Conservation (phyloP, 768 basidiomycete species). For the Pisolithus orientalis region DNA sequence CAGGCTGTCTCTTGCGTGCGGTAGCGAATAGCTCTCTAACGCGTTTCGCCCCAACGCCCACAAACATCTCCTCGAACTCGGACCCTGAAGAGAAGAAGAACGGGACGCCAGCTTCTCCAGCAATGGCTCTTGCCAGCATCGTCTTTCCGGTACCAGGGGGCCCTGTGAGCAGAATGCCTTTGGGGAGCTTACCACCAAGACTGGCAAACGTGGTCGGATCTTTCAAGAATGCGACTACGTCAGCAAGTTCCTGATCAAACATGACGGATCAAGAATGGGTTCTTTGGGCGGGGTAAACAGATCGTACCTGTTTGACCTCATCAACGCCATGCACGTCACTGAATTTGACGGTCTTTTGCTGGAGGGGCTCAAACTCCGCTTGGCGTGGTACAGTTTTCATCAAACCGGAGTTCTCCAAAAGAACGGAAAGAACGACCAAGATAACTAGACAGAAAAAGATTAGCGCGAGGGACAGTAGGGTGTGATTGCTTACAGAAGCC, state of each 20-base stretch:
- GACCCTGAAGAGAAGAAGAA: constrained; percentile 97
- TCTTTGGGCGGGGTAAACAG: background rate
- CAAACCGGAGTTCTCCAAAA: constrained; percentile 90
- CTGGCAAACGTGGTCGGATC: constrained; percentile 87
- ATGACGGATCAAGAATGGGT: background rate
- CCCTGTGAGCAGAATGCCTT: constrained; percentile 88
- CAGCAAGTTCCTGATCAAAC: constrained; percentile 70
- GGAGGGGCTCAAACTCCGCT: constrained; percentile 74
- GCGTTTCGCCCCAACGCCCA: constrained; percentile 91
- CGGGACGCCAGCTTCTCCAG: constrained; percentile 96
- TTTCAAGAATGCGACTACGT: constrained; percentile 92
- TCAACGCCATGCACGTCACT: constrained; percentile 96
- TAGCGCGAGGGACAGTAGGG: background rate
- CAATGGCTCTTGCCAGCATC: constrained; percentile 93
- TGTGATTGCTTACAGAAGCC: constrained; percentile 55
- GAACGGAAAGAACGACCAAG: constrained; percentile 78
- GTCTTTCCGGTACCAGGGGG: constrained; percentile 81
- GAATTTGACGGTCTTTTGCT: constrained; percentile 83
- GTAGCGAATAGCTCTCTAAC: constrained; percentile 92
- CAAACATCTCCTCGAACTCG: constrained; percentile 98
- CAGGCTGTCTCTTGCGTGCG: constrained; percentile 90
- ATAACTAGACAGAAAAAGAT: constrained; percentile 43
- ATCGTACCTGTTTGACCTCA: constrained; percentile 84
- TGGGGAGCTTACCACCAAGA: constrained; percentile 90
- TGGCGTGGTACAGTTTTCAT: constrained; percentile 83